A percentile compares a stretch with the other conserved stretches of the same genome.
These are phyloP conservation scores for Yamadazyma triangularis DNA, from an alignment of 1,139 yeast genomes.

Conservation along the genomic window DNA sequence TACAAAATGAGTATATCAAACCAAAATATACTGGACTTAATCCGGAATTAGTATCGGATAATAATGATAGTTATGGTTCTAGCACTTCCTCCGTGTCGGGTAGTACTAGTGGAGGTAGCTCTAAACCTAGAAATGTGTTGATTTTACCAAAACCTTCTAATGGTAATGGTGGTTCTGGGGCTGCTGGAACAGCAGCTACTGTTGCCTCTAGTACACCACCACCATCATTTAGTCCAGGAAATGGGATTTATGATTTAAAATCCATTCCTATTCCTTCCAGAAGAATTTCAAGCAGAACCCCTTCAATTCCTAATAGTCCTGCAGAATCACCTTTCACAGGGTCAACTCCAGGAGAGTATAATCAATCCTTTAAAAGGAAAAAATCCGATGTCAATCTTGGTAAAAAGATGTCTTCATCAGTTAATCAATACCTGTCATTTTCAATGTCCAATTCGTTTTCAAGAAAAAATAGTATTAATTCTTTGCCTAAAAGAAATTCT, in stretches of 20 bases:
- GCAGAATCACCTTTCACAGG: constrained; percentile 19
- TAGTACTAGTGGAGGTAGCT: constrained; percentile 6
- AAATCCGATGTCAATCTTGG: constrained; percentile 31
- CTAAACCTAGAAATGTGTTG: constrained; percentile 35
- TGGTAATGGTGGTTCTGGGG: too few species aligned
- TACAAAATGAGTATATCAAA: constrained; percentile 4
- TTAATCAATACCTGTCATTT: constrained; percentile 11
- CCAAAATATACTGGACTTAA: constrained; percentile 2
- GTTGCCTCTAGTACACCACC: too few species aligned
- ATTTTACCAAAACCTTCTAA: constrained; percentile 38
- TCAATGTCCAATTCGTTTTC: constrained; percentile 13
- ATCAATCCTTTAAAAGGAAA: constrained; percentile 39
- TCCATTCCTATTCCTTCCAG: constrained; percentile 26
- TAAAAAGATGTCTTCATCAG: constrained; percentile 11
- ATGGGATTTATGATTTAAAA: too few species aligned
- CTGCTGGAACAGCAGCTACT: too few species aligned
- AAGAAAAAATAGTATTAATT: constrained; percentile 9
- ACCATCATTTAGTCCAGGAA: too few species aligned
- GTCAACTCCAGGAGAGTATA: constrained; percentile 17
- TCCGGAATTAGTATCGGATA: neutral
- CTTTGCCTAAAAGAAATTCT: constrained; percentile 17
- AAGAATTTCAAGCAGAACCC: constrained; percentile 3
- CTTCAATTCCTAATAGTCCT: constrained; percentile 14
- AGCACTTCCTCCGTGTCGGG: constrained; percentile 7
- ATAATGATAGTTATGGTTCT: constrained; percentile 1